Base-by-base conservation (phyloP, 257 asterid species). In the Jacaranda copaia region DNA sequence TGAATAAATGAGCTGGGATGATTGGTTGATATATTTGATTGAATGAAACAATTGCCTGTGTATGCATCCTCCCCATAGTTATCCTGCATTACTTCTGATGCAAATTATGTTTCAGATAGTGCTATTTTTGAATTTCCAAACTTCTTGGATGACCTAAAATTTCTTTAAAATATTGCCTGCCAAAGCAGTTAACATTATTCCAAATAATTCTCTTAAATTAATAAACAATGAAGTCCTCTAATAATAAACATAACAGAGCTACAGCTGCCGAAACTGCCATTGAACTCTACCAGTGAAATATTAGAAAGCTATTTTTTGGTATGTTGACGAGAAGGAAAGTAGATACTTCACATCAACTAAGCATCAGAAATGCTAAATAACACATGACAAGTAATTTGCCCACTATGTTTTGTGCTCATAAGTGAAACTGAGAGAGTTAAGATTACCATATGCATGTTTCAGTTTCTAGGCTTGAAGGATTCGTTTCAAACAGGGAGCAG, bases 401-500 rank as follows among this genome's bases (percentile, higher is more conserved):
- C 19, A 78, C 38, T 20, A 6, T 74, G 64, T 53, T 40, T 19
- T 66, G 14, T 79, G 45, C 70, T 48, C 42, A 38, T 48, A 32
- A 14, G 53, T 16, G 70, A 82, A 77, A 40, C 19, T 61, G 65
- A 45, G 79, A 42, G 74, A 77, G 56, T 79, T 82, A 74, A 63
- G 78, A 82, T 75, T 70, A 79, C 69, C 80, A 52, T 45, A n/a
- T 56, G 62, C 84, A 70, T 77, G 55, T 87, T 85, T 80, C 99
- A 96, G 99, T 96, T 89, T 96, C 99, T 86, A 96, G 98, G 89
- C 98, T 96, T 72, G 99, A 96, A 91, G 99, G 99, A 77, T 96
- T 96, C 89, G 97, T 96, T 81, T 96, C 99, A 73, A 96, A 96
- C 87, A 86, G 98, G 86, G 99, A 96, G 90, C 99, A 93, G 87